A percentile compares a stretch with the other conserved stretches of the same genome.
Conservation (phyloP, 805 yeast genomes). For the Hanseniaspora vineae region DNA sequence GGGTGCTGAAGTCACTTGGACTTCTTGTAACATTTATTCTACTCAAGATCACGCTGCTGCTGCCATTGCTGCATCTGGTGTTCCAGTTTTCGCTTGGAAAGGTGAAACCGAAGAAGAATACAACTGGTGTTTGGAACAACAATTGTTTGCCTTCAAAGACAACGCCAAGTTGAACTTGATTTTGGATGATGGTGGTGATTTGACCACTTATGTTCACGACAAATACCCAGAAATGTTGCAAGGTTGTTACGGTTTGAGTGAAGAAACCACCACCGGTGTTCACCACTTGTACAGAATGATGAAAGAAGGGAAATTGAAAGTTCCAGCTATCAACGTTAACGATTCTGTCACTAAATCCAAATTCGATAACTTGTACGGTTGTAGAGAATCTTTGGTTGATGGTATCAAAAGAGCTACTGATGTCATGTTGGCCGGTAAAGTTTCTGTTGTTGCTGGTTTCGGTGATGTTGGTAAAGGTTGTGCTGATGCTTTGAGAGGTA, state of each 20-base stretch:
- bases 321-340: conserved; percentile 98
- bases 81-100: conserved; percentile 99
- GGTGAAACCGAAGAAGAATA: conserved; percentile 99
- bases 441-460: conserved; percentile 97
- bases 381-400: conserved; percentile 96
- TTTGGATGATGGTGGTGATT: conserved; percentile 98
- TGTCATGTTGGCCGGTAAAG: conserved; percentile 99
- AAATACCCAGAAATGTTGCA: conserved; percentile 96
- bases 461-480: conserved; percentile 99
- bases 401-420: conserved; percentile 99
- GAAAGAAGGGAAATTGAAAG: conserved; percentile 78
- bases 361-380: conserved; percentile 98
- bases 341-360: conserved; percentile 98
- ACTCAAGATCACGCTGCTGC: conserved; percentile 99
- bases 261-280: conserved; percentile 99
- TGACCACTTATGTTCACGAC: conserved; percentile 92
- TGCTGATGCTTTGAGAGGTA: conserved; percentile 95
- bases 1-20: conserved; percentile 99
- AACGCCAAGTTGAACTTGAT: conserved; percentile 89
- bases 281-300: conserved; percentile 97
- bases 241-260: conserved; percentile 91
- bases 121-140: conserved; percentile 98
- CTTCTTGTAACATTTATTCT: conserved; percentile 97
- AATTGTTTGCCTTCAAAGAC: conserved; percentile 95
- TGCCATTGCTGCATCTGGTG: conserved; percentile 98